Conservation (phyloP, 2,329 filamentous ascomycete species). For the Ophiostoma quercus region DNA sequence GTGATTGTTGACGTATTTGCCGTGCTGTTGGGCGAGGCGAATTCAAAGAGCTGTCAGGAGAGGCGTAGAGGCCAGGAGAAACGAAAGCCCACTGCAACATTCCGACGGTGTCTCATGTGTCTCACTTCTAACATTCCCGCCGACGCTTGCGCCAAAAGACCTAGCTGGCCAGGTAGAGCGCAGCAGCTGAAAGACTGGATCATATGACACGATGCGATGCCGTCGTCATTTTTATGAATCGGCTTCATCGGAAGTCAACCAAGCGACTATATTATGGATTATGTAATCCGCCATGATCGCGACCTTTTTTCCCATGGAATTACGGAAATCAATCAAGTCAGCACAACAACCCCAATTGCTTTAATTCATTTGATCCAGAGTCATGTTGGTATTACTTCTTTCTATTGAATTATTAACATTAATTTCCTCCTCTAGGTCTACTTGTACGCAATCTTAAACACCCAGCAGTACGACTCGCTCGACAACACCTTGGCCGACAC, state of each 20-base stretch:
- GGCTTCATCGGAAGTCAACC: not conserved
- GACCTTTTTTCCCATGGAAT: not conserved
- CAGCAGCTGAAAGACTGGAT: not conserved
- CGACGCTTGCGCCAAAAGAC: not conserved
- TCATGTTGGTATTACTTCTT: not conserved
- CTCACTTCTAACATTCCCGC: not conserved
- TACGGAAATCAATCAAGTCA: not conserved
- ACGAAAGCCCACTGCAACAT: not conserved
- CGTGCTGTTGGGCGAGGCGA: not conserved
- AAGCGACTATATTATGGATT: not conserved
- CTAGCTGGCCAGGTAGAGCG: not conserved
- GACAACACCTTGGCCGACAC: slow-evolving; percentile 32
- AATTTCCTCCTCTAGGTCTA: not conserved
- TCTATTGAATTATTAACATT: not conserved
- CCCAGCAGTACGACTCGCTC: slow-evolving; percentile 39
- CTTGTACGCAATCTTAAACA: slow-evolving; percentile 37
- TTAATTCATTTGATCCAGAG: not conserved
- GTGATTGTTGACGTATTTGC: slow-evolving; percentile 1
- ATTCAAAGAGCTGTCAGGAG: not conserved
- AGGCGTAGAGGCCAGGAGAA: not conserved
- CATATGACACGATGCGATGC: not conserved
- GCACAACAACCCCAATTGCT: not conserved
- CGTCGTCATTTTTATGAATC: not conserved
- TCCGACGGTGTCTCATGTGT: not conserved
- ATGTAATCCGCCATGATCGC: not conserved